Evolutionary conservation across 768 basidiomycete genomes (phyloP).

Genomic region (Ramaria sp.): DNA sequence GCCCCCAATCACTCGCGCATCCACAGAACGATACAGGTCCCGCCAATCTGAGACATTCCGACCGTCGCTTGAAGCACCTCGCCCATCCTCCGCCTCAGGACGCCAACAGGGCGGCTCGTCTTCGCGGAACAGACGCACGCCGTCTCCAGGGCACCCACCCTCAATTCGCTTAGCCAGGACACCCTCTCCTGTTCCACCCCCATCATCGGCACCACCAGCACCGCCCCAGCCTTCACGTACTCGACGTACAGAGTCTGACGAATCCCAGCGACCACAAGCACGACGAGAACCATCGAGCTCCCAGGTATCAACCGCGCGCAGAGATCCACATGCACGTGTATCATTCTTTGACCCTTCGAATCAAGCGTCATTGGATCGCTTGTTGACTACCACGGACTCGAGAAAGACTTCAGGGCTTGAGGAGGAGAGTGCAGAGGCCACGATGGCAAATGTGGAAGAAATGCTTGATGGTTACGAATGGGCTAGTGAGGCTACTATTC

Average conservation of each 20-base stretch:
- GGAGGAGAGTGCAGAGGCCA: constrained; percentile 69
- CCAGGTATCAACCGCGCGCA: constrained; percentile 28
- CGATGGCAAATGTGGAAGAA: constrained; percentile 89
- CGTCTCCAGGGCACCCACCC: background rate
- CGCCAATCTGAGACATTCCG: background rate
- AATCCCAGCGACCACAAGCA: constrained; percentile 12
- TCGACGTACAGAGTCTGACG: background rate
- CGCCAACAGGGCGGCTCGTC: background rate
- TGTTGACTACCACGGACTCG: constrained; percentile 28
- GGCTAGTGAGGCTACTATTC: constrained; percentile 65
- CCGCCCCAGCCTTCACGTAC: background rate
- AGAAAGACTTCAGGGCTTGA: constrained; percentile 29
- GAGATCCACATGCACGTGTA: constrained; percentile 59
- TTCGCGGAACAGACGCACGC: background rate
- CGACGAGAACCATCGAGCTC: constrained; percentile 19
- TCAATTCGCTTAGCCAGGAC: background rate
- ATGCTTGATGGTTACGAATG: constrained; percentile 99
- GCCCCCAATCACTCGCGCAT: background rate
- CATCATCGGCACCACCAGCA: background rate
- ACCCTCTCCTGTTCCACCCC: background rate
- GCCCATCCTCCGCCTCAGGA: background rate
- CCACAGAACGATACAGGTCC: background rate
- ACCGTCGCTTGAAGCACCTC: background rate
- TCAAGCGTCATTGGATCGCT: constrained; percentile 59
- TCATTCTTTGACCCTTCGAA: constrained; percentile 79